Evolutionary conservation across 2,329 filamentous ascomycete species (phyloP).

Genomic region (Colletotrichum coccodes): DNA sequence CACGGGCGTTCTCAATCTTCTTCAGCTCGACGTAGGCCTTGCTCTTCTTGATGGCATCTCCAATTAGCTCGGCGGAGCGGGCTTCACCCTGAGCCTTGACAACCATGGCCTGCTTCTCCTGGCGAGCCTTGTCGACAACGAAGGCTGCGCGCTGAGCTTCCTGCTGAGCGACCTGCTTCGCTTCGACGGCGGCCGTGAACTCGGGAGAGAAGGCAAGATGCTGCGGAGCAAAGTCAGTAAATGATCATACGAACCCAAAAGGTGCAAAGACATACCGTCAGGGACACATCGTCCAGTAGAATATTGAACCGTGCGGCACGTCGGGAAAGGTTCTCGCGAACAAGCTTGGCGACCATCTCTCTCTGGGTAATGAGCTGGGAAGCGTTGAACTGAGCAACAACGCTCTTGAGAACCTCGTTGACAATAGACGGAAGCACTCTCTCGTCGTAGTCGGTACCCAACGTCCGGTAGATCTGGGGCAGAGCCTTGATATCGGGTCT

Average conservation of each 20-base stretch:
- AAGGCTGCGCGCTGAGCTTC: slow-evolving; percentile 98
- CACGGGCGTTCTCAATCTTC: slow-evolving; percentile 95
- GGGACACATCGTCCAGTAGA: slow-evolving; percentile 93
- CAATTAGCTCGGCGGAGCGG: slow-evolving; percentile 95
- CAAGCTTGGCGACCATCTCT: slow-evolving; percentile 92
- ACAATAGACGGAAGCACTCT: slow-evolving; percentile 96
- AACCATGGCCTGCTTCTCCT: slow-evolving; percentile 99
- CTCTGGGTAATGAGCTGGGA: slow-evolving; percentile 98
- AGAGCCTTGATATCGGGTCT: slow-evolving; percentile 87
- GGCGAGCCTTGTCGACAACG: slow-evolving; percentile 96
- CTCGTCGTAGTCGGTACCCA: slow-evolving; percentile 97
- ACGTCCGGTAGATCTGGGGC: slow-evolving; percentile 95
- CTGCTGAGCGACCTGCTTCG: slow-evolving; percentile 83
- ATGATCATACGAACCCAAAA: too few species aligned
- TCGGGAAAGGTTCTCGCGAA: slow-evolving; percentile 91
- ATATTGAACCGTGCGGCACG: slow-evolving; percentile 98
- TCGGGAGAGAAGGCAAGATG: slow-evolving; percentile 79
- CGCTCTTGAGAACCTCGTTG: slow-evolving; percentile 98
- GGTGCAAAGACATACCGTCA: slow-evolving; percentile 74
- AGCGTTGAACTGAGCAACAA: slow-evolving; percentile 98
- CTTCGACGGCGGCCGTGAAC: slow-evolving; percentile 78
- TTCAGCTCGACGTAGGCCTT: slow-evolving; percentile 96
- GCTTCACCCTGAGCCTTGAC: slow-evolving; percentile 99
- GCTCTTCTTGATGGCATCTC: slow-evolving; percentile 99
- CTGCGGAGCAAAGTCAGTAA: slow-evolving; percentile 50